phyloP scores from a whole-genome alignment of 306 rosid species.

The Benincasa hispida region DNA sequence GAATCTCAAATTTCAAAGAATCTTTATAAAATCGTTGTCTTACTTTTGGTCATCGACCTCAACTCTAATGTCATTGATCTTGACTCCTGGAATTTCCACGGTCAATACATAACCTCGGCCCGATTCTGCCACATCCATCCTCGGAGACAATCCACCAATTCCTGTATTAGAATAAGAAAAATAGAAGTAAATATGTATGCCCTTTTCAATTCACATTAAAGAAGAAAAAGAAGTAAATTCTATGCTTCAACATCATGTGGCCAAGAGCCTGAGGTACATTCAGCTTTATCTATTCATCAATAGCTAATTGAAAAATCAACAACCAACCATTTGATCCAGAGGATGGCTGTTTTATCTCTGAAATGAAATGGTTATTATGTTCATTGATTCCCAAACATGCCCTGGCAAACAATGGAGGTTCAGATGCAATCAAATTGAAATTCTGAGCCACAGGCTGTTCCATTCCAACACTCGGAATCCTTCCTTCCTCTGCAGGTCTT shows the following conservation, averaged over 20 bases:
- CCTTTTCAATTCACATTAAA: neutral
- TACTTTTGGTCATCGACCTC: constrained; percentile 79
- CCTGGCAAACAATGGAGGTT: constrained; percentile 47
- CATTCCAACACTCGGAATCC: constrained; percentile 13
- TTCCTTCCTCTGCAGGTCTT: constrained; percentile 23
- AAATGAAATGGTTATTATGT: constrained; percentile 14
- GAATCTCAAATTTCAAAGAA: neutral
- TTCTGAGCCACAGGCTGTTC: constrained; percentile 18
- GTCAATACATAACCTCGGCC: constrained; percentile 42
- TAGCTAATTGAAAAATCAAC: neutral
- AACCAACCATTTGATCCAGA: constrained; percentile 30
- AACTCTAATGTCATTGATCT: constrained; percentile 49
- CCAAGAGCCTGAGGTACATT: neutral
- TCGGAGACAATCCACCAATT: constrained; percentile 55
- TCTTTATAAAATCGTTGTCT: constrained; percentile 7
- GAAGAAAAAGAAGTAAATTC: neutral
- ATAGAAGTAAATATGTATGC: neutral
- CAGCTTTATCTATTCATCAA: neutral
- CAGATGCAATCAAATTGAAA: constrained; percentile 17
- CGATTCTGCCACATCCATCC: constrained; percentile 71
- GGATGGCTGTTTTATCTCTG: constrained; percentile 14
- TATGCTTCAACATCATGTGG: neutral
- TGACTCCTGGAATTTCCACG: constrained; percentile 75
- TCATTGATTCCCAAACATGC: constrained; percentile 15
- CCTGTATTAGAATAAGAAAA: constrained; percentile 17